Evolutionary conservation across 2,329 filamentous ascomycete genomes (phyloP), one percentile per base, ranked within the genome.

Genomic region (Dactylellina leptospora): DNA sequence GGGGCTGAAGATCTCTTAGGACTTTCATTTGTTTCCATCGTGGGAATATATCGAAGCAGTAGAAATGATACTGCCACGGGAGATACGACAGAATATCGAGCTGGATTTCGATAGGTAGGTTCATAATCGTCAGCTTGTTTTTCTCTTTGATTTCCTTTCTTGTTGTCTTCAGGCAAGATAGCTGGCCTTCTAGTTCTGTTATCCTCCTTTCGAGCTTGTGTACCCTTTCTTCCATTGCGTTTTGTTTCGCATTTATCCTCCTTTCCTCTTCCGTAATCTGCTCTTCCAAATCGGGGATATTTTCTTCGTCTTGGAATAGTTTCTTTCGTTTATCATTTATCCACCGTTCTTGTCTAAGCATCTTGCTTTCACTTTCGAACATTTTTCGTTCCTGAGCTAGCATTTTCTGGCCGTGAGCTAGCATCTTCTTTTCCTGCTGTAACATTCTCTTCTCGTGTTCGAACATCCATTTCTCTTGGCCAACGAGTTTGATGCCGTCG

Each of bases 401-500:
- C 22, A 71, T 71, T n/a, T 44, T 55, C 44, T 71, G 36, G 1
- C 59, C 42, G 27, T 71, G 66, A 10, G 66, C 66, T 9, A 71
- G 66, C 66, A 62, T 63, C 27, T 58, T 51, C 36, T 71, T 61
- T 36, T 71, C 56, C 20, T 71, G 66, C 33, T 71, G 66, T 11
- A 71, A 58, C 66, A 71, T 71, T 13, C 44, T 51, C 28, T 55
- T 56, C 45, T 71, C 66, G 18, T 71, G 58, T 62, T 71, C 66
- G 44, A 58, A 71, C 36, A 62, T 63, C 66, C 66, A 71, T 53
- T 71, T 71, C 18, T 71, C 66, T 42, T 71, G 66, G 25, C 58
- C 66, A 20, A 71, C 18, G 25, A 71, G 50, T 22, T 36, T 56
- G 30, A 62, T 61, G 5, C 51, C 56, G 25, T 71, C 58, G 6